Percentiles rank a stretch among this genome's conserved stretches.
phyloP scores from a whole-genome alignment of 2,329 filamentous ascomycete species.

The Sodiomyces alkalinus region DNA sequence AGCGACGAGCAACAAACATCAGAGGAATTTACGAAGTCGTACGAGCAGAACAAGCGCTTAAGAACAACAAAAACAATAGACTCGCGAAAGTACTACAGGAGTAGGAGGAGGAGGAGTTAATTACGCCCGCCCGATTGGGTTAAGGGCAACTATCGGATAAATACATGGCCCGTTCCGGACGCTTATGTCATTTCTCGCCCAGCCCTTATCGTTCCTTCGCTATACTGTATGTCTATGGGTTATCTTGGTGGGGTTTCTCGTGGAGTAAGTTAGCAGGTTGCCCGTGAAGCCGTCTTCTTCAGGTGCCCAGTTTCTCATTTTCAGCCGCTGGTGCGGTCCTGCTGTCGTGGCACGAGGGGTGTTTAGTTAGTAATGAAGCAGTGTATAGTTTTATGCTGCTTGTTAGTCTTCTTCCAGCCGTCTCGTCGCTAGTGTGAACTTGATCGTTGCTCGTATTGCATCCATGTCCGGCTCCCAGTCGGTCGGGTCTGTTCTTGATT shows the following conservation, averaged over 20 bases:
- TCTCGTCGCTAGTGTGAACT: conserved; percentile 14
- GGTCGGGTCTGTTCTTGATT: conserved; percentile 5
- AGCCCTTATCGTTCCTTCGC: background rate
- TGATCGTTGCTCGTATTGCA: conserved; percentile 14
- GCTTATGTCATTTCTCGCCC: background rate
- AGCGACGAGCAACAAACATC: too few relatives aligned
- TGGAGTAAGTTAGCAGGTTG: conserved; percentile 1
- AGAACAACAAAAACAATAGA: too few relatives aligned
- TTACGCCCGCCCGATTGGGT: conserved; percentile 1
- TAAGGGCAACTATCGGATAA: conserved; percentile 1
- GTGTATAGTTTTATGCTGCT: background rate
- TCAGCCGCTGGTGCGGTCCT: conserved; percentile 1
- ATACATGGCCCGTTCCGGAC: background rate
- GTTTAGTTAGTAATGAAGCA: background rate
- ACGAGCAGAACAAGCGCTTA: too few relatives aligned
- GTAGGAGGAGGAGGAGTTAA: too few relatives aligned
- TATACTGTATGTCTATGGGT: background rate
- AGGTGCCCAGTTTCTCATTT: conserved; percentile 2
- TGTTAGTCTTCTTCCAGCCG: conserved; percentile 6
- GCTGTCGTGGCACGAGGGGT: background rate
- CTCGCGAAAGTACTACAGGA: too few relatives aligned
- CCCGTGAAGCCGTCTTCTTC: conserved; percentile 1
- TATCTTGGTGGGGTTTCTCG: background rate
- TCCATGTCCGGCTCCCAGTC: conserved; percentile 14
- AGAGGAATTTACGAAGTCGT: too few relatives aligned